A percentile compares a stretch with the other conserved stretches of the same genome.
Evolutionary conservation across 306 rosid species (phyloP).

Genomic region (Morella rubra): DNA sequence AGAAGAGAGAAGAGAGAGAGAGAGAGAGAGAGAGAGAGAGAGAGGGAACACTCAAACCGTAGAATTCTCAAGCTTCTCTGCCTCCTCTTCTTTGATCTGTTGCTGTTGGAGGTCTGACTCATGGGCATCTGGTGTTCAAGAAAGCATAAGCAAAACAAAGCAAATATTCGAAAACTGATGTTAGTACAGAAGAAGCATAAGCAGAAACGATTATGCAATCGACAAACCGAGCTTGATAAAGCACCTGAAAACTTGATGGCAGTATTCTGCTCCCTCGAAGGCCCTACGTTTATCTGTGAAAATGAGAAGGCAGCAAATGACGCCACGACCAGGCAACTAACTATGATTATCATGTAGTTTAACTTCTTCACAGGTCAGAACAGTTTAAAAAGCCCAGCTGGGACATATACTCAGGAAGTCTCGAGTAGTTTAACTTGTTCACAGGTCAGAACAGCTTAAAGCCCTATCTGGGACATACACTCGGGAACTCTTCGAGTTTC

Average conservation of each 20-base stretch:
- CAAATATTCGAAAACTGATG: neutral
- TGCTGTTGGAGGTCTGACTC: slow-evolving; percentile 22
- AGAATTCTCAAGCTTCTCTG: slow-evolving; percentile 16
- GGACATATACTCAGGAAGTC: slow-evolving; percentile 17
- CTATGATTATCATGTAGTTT: slow-evolving; percentile 44
- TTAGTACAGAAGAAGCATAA: neutral
- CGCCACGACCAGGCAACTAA: slow-evolving; percentile 43
- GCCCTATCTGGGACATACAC: slow-evolving; percentile 4
- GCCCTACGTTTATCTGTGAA: slow-evolving; percentile 23
- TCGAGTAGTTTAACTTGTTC: slow-evolving; percentile 2
- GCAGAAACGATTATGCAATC: neutral
- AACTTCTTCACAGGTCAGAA: slow-evolving; percentile 13
- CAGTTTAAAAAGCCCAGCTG: neutral
- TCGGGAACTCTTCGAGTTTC: slow-evolving; percentile 20
- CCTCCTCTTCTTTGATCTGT: slow-evolving; percentile 23
- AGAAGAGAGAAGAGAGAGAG: neutral
- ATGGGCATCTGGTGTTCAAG: slow-evolving; percentile 23
- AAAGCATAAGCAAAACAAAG: slow-evolving; percentile 16
- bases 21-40: neutral
- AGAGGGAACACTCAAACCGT: slow-evolving; percentile 2
- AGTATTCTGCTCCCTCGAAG: slow-evolving; percentile 18
- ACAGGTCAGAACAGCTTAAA: slow-evolving; percentile 7
- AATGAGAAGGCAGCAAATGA: slow-evolving; percentile 39
- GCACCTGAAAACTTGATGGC: slow-evolving; percentile 26
- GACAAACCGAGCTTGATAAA: neutral